These are phyloP conservation scores for Taiozyma sp. DNA, from an alignment of 1,139 yeast species.

Conservation along the genomic window DNA sequence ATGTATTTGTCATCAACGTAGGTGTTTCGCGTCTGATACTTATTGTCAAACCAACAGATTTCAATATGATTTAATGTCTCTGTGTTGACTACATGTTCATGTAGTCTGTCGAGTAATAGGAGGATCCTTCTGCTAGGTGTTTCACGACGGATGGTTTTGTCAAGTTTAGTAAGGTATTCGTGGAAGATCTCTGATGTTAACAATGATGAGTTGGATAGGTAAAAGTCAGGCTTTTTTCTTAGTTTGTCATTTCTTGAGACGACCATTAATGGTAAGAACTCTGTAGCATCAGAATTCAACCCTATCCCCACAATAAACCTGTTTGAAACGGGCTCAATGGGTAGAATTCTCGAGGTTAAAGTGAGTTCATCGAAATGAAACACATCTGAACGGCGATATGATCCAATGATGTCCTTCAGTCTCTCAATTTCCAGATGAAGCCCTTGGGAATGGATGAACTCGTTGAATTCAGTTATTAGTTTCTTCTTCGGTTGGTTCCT, in stretches of 20 bases:
- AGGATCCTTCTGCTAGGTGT: slow-evolving; percentile 16
- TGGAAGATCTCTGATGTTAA: slow-evolving; percentile 28
- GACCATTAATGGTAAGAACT: slow-evolving; percentile 12
- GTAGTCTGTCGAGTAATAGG: slow-evolving; percentile 26
- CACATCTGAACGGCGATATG: slow-evolving; percentile 17
- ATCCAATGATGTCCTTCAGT: slow-evolving; percentile 4
- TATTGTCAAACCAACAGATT: slow-evolving; percentile 24
- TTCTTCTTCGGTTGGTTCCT: slow-evolving; percentile 23
- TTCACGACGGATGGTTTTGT: slow-evolving; percentile 5
- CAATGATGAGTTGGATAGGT: slow-evolving; percentile 8
- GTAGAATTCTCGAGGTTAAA: slow-evolving; percentile 18
- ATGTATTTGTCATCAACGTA: slow-evolving; percentile 1
- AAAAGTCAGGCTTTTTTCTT: slow-evolving; percentile 3
- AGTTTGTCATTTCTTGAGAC: slow-evolving; percentile 9
- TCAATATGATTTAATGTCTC: slow-evolving; percentile 15
- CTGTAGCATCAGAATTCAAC: slow-evolving; percentile 13
- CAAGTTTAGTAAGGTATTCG: slow-evolving; percentile 13
- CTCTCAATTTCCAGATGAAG: slow-evolving; percentile 6
- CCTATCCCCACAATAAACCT: slow-evolving; percentile 16
- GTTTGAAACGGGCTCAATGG: slow-evolving; percentile 7
- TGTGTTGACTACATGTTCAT: slow-evolving; percentile 25
- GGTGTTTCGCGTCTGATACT: slow-evolving; percentile 9
- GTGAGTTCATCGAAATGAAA: slow-evolving; percentile 24
- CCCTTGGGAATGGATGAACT: slow-evolving; percentile 4
- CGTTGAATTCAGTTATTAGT: slow-evolving; percentile 13